Conservation (phyloP, 169 alveolate species). For the Neospora caninum region DNA sequence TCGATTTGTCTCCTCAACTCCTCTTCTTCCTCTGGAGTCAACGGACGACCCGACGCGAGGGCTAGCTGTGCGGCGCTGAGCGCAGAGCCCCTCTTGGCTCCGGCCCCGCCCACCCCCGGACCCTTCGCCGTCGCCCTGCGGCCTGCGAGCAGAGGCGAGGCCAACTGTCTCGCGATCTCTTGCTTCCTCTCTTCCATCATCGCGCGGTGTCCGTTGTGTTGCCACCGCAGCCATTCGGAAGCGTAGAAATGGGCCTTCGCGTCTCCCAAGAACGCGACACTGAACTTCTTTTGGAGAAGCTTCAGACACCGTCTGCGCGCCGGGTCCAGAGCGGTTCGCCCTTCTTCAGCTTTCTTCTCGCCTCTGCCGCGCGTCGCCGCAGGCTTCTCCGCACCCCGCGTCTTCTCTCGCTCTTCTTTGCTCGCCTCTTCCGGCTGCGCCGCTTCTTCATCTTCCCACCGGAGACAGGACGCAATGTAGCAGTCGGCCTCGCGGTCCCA, state of each 20-base stretch:
- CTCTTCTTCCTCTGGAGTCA: constrained; percentile 4
- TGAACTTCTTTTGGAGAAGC: constrained; percentile 32
- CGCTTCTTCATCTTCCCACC: constrained; percentile 10
- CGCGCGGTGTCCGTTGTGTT: not conserved
- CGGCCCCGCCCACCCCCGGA: not conserved
- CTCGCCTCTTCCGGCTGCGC: not conserved
- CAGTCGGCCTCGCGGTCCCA: constrained; percentile 22
- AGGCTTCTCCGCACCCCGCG: not conserved
- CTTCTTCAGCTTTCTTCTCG: not conserved
- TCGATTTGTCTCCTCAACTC: not conserved
- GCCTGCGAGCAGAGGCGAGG: not conserved
- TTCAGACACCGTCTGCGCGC: not conserved
- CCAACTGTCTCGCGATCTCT: not conserved
- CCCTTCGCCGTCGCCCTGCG: not conserved
- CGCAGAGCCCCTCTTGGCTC: not conserved
- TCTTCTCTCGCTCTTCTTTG: not conserved
- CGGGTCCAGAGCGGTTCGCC: too few species aligned
- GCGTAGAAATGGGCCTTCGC: constrained; percentile 37
- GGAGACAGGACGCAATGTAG: constrained; percentile 23
- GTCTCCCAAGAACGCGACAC: constrained; percentile 25
- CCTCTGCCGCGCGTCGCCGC: not conserved
- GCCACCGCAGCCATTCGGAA: not conserved
- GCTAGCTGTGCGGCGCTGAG: not conserved
- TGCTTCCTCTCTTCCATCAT: not conserved
- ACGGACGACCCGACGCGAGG: not conserved